Evolutionary conservation across 768 basidiomycete species (phyloP), one percentile per base, ranked within the genome.

Genomic region (Leucosporidium scottii): DNA sequence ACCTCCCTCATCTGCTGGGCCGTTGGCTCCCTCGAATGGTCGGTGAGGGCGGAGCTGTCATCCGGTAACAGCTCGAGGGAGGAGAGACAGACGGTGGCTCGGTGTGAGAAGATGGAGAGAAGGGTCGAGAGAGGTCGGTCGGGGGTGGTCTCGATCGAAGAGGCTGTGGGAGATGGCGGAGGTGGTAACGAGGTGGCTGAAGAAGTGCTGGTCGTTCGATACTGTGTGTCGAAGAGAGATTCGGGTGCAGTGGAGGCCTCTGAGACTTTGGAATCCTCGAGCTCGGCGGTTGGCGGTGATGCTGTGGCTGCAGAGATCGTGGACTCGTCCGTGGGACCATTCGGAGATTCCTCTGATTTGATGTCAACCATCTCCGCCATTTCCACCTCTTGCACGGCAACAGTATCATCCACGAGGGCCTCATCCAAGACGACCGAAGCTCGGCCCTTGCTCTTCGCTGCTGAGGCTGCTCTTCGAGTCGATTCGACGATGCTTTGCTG

Each of bases 41-140:
- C 17, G 15, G 53, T 17, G 3, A 27, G 7, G 7, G 30, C 25
- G 17, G 53, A 54, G 27, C 18, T 25, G 53, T 54, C 53, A 8
- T 54, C 53, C 12, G 9, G 23, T 25, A 54, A 27, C 3, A 54
- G 27, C 27, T 54, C 27, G 13, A 54, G 30, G 53, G 53, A 54
- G 53, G 53, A 54, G 27, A 54, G 53, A 9, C 53, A 54, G 25
- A 28, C 53, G 1, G 53, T 54, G 15, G 53, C 53, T 25, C 53
- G 53, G 53, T 54, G 30, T 25, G 53, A 54, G 53, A 54, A 54
- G 53, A n/a, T 13, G 53, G 53, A 54, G 27, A 54, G 53, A 21
- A 54, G 27, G 53, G 53, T 27, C 12, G 53, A 54, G 53, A 54
- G 53, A 18, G 53, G 53, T 27, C 53, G 53, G 17, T 25, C 53